Evolutionary conservation across 2,329 filamentous ascomycete genomes (phyloP), one percentile per base, ranked within the genome.

Genomic region (Dothideomycetes sp.): DNA sequence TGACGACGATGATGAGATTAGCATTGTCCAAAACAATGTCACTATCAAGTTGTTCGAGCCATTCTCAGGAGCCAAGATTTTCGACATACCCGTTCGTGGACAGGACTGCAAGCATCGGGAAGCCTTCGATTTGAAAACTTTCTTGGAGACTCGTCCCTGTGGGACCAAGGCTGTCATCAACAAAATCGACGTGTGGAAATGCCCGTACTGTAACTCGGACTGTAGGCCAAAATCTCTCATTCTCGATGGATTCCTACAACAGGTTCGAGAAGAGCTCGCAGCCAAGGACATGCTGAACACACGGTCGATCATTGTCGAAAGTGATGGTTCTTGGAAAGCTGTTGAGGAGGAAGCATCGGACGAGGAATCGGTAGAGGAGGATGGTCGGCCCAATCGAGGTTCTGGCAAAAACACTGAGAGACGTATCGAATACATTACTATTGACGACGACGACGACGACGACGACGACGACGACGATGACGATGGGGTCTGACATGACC

Each of bases 111-210:
- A 67, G 17, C 89, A 98, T 56, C 66, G 81, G 24, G 85, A 95
- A 55, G 94, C 87, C 56, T 95, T 96, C 56, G 89, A 96, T 57
- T 75, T 95, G 6, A 73, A 82, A 15, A 88, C 76, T 1, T 96
- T 85, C 66, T 71, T 98, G 7, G 60, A 68, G 11, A 84, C 81
- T 4, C 76, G 84, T 12, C 51, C 50, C 20, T 70, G 65, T 49
- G 51, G 54, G 35, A 57, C 66, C 50, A 28, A 59, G 46, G 29
- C 41, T 15, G 47, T 40, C 33, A 48, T 55, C 4, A 51, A 48
- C 6, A 62, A 72, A 41, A 67, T 74, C 1, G 84, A 91, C 53
- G 74, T 76, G 38, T 95, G 88, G 87, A 81, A 74, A 47, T 98
- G 91, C 52, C 91, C 91, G 0, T 76, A 94, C 20, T 96, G 89